These are phyloP conservation scores for Gaillardinia entomophila DNA, from an alignment of 805 yeast genomes.

Conservation along the genomic window DNA sequence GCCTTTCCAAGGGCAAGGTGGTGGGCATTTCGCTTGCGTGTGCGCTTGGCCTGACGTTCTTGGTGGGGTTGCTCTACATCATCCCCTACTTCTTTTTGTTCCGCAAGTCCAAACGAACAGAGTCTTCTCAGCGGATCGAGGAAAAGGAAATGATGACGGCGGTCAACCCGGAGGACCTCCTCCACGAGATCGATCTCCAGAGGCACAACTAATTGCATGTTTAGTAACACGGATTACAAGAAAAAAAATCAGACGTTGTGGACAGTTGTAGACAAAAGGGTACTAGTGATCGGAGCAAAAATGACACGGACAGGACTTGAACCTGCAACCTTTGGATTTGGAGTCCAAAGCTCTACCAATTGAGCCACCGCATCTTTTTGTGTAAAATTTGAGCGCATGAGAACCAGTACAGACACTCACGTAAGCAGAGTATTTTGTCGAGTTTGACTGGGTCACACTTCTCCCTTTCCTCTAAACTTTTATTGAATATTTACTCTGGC, in stretches of 20 bases:
- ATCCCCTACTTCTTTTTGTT: slow-evolving; percentile 34
- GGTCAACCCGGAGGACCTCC: slow-evolving; percentile 37
- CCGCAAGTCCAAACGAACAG: slow-evolving; percentile 16
- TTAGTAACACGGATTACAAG: too few species aligned
- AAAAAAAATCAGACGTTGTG: too few species aligned
- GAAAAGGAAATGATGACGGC: slow-evolving; percentile 41
- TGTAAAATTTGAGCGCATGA: background rate
- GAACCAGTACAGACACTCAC: background rate
- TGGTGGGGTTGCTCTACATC: slow-evolving; percentile 35
- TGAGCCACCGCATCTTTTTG: background rate
- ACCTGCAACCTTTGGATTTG: background rate
- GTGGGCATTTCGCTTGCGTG: slow-evolving; percentile 42
- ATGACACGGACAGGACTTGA: background rate
- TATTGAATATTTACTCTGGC: background rate
- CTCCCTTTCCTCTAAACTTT: too few species aligned
- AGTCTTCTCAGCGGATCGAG: slow-evolving; percentile 27
- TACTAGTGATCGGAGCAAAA: too few species aligned
- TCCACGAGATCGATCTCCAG: slow-evolving; percentile 41
- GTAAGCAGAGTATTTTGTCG: background rate
- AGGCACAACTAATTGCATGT: slow-evolving; percentile 14
- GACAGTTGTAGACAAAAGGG: too few species aligned
- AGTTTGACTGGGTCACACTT: too few species aligned
- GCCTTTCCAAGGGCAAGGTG: slow-evolving; percentile 34
- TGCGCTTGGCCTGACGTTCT: slow-evolving; percentile 37
- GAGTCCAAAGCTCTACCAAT: background rate